Percentiles rank a stretch among this genome's conserved stretches.
These are phyloP conservation scores for Spatholobus suberectus DNA, from an alignment of 306 rosid species.

Conservation along the genomic window DNA sequence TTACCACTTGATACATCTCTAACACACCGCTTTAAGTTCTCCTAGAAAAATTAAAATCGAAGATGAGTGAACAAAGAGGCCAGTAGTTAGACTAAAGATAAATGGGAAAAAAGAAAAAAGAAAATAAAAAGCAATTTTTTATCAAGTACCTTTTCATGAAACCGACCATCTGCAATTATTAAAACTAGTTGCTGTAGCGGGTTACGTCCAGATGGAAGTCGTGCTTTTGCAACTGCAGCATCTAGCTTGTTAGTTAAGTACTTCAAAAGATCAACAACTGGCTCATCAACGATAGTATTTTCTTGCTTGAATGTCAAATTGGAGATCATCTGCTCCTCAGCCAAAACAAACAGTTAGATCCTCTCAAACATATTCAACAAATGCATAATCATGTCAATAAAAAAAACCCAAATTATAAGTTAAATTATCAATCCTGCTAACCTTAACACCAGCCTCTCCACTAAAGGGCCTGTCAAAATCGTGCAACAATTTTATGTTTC, in stretches of 20 bases:
- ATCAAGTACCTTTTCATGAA: constrained; percentile 70
- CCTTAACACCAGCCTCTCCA: constrained; percentile 84
- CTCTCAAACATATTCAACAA: constrained; percentile 3
- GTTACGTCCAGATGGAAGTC: constrained; percentile 86
- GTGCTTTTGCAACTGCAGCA: constrained; percentile 69
- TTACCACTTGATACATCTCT: constrained; percentile 64
- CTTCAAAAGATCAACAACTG: constrained; percentile 82
- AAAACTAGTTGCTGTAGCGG: constrained; percentile 91
- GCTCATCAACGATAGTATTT: constrained; percentile 78
- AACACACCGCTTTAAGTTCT: constrained; percentile 63
- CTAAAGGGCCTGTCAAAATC: constrained; percentile 85
- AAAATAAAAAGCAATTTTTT: background rate
- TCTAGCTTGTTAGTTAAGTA: constrained; percentile 73
- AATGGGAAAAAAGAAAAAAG: background rate
- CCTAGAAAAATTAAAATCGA: constrained; percentile 45
- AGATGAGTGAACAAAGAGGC: background rate
- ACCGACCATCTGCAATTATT: constrained; percentile 85
- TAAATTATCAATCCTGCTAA: constrained; percentile 37
- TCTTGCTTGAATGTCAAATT: constrained; percentile 88
- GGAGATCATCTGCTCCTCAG: constrained; percentile 73
- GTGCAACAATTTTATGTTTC: constrained; percentile 80
- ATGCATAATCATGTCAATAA: background rate
- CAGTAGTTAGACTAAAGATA: background rate
- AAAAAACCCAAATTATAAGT: background rate
- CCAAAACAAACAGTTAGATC: constrained; percentile 38